Base-by-base conservation (phyloP, 2,329 filamentous ascomycete genomes). In the Boeremia lycopersici region DNA sequence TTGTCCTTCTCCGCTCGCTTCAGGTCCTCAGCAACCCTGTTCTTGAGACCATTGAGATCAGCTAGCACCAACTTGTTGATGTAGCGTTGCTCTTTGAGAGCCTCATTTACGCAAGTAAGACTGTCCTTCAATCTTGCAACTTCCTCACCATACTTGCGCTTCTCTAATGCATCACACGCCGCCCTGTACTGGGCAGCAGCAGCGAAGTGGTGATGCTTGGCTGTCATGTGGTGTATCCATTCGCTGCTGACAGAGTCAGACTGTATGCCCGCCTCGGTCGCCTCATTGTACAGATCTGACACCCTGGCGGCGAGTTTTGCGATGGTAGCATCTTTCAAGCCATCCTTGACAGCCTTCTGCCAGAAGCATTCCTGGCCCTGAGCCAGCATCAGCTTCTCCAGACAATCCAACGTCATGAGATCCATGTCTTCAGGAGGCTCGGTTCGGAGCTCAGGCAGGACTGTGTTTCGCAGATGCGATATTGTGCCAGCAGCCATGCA, bases 361-460 rank as follows among this genome's bases (percentile, higher is more conserved):
- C 95, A 99, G 76, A 95, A 98, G 72, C 93, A 98, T 77, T 99
- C 95, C 71, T 99, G 95, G 26, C 89, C 93, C 73, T 99, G 92
- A 1, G 93, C 93, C 9, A 99, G 82, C 73, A 96, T 86, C 28
- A 99, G 82, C 72, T 93, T 86, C 64, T 90, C 85, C 40, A 98
- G 78, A 47, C 90, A 91, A 66, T 93, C 89, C 42, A 99, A 81
- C 0, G 93, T 97, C 68, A 90, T 84, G 45, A 86, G 83, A 67
- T 99, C 95, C 92, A 99, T 96, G 71, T 99, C 95, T 71, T 98
- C 95, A 1, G 95, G 93, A 0, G 93, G 91, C 12, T 89, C 86
- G 2, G 89, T 84, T 54, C 92, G 88, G 67, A 98, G 80, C 64
- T 97, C 92, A 2, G 92, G 90, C 1, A 97, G 81, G 1, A 97